Base-by-base conservation (phyloP, 148 eudicot genomes). In the Fagopyrum esculentum region DNA sequence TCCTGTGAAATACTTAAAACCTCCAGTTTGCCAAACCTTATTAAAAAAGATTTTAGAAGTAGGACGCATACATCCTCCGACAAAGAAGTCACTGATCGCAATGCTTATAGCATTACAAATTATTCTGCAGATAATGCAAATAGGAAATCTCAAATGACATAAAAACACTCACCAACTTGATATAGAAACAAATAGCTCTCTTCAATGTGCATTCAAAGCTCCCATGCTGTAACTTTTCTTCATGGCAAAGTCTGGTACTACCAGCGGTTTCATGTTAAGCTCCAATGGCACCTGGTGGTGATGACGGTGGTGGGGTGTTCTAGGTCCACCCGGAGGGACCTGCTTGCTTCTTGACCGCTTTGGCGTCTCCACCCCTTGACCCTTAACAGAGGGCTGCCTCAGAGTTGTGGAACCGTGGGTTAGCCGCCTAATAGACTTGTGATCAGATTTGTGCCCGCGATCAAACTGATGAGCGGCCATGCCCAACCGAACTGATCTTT, bases 401-500 rank as follows among this genome's bases (percentile, higher is more conserved):
- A 35, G 40, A 35, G 40, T 35, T 35, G 40, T 35, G 40, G 40
- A 35, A 2, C 40, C 40, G 29, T 80, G 87, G 55, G 73, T 78
- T 73, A 75, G 82, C 77, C 87, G 83, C 60, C 89, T 81, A 63
- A 75, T 66, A n/a, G 77, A 71, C 85, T 86, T 93, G 66, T 86
- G 87, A 69, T 92, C 96, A 6, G 88, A 82, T 77, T 85, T 80
- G 69, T 78, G 84, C 57, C 88, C 84, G 45, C 91, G 87, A 26
- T 90, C 89, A 48, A 78, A 45, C 78, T 86, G 89, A 78, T 88
- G 87, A 26, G 87, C 81, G 2, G 86, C 68, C 19, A 84, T 82
- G 43, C 89, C 87, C n/a, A 90, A 76, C 54, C 98, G 88, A 71
- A 91, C 86, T 0, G 91, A 83, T 46, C 93, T 78, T 22, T 90